Evolutionary conservation across 345 rosid species (phyloP), one percentile per base, ranked within the genome.

Genomic region (Raphanus raphanistrum): DNA sequence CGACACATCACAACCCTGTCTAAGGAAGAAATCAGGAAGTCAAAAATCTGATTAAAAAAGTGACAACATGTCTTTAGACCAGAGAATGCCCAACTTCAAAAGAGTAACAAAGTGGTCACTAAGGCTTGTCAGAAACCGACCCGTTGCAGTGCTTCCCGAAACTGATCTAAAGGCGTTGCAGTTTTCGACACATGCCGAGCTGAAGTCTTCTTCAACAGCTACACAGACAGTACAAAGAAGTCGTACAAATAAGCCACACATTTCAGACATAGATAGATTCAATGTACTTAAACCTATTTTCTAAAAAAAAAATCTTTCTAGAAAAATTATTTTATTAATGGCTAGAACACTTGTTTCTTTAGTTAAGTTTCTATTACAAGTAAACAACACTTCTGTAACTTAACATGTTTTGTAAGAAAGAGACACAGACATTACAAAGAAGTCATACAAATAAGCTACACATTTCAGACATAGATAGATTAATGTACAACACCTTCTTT

Each of bases 1-100:
- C 26, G 99, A 87, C 76, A 93, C 88, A 74, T 87, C 96, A 84
- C 90, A 91, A 63, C 96, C 98, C 99, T 95, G 93, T 67, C 84
- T 82, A 87, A 64, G 69, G 73, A 84, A 66, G 70, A 80, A 76
- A 8, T 61, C 74, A 72, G 12, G 62, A 64, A 36, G 77, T 81
- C 75, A 79, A 54, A 54, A 36, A 63, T 54, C 50, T 70, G 81
- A 50, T 54, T 16, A 10, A 10, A 11, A 12, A 12, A 43, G 7
- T 69, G n/a, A 38, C 21, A 60, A 54, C 43, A 45, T 3, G 17
- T 63, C 27, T 55, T 43, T 4, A 38, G 32, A 27, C n/a, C 52
- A 41, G 61, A 12, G 21, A 62, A 32, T 25, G 16, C n/a, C 32
- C 63, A 74, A 45, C 67, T 32, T 27, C 55, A 70, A 64, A 64